Evolutionary conservation across 306 rosid genomes (phyloP).

Genomic region (Myrica gale): DNA sequence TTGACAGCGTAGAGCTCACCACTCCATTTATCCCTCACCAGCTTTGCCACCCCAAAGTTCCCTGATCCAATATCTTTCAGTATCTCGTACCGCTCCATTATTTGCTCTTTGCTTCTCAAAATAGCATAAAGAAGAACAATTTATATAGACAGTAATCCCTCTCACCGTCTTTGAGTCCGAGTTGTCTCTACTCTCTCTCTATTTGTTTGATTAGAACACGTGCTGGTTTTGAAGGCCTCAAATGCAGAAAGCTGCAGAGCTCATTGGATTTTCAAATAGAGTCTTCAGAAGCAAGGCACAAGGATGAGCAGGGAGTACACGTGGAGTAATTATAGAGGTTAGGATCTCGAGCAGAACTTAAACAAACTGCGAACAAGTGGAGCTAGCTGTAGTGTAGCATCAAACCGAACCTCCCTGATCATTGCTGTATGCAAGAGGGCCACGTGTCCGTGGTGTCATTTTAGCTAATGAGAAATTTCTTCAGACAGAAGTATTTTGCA

Average conservation of each 20-base stretch:
- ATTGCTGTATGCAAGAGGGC: background rate
- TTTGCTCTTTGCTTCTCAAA: background rate
- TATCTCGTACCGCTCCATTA: slow-evolving; percentile 84
- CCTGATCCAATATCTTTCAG: slow-evolving; percentile 91
- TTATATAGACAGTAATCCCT: no score
- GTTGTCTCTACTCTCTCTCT: slow-evolving; percentile 9
- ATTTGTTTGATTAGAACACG: slow-evolving; percentile 41
- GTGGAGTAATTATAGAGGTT: slow-evolving; percentile 22
- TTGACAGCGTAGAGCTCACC: slow-evolving; percentile 85
- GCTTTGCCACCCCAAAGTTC: slow-evolving; percentile 91
- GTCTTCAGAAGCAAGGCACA: slow-evolving; percentile 18
- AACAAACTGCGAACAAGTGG: slow-evolving; percentile 7
- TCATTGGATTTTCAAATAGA: slow-evolving; percentile 16
- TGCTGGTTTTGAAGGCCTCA: slow-evolving; percentile 31
- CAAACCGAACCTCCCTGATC: background rate
- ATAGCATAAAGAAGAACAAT: background rate
- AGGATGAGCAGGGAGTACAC: background rate
- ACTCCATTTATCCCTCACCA: slow-evolving; percentile 69
- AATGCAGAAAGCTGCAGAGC: slow-evolving; percentile 31
- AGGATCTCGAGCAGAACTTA: slow-evolving; percentile 5
- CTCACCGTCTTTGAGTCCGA: slow-evolving; percentile 4
- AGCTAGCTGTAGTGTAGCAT: background rate
- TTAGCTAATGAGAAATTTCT: background rate
- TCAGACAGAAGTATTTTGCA: background rate
- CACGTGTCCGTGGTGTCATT: background rate